Base-by-base conservation (phyloP, 23 red algal genomes). In the Chondrus crispus region DNA sequence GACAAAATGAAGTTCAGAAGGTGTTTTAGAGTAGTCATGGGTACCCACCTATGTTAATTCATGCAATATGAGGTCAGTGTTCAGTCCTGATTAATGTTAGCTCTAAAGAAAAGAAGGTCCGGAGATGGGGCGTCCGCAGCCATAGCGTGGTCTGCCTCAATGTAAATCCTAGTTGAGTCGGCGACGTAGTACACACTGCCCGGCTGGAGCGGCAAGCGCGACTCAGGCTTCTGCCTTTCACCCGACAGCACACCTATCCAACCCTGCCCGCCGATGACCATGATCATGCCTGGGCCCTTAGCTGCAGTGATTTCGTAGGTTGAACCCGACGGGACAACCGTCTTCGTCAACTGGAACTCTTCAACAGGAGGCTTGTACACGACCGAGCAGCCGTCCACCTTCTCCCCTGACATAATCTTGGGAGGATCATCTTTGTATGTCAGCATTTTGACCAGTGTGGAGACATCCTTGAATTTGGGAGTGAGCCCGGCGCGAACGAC, bases 401-500 rank as follows among this genome's bases (percentile, higher is more conserved):
- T 20, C n/a, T 53, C 66, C 6, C 85, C 94, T 19, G 76, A 68
- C 75, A 68, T 90, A 51, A 95, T 71, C 20, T 45, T 30, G 24
- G 83, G 88, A 14, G 79, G 51, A 26, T 39, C 90, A 46, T 96
- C 94, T 8, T 84, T 68, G 77, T 96, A 99, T 28, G 90, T 78
- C 8, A 99, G 90, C 97, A 99, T 99, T 7, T 95, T 35, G 41
- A 95, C 84, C 22, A 99, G 72, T 44, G 82, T 90, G 30, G 81
- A 47, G 12, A 99, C 91, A 69, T 99, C 97, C 77, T 99, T 99
- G 54, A 85, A 89, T 53, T 99, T 99, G 37, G 90, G 84, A 32
- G 97, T 99, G 38, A 99, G 86, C 22, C 97, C 97, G 4, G 97
- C 97, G 44, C 97, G 97, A 38, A 99, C 97, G 37, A 99, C 97